These are phyloP conservation scores for Fraxinus nigra DNA, from an alignment of 305 asterid species.

Conservation along the genomic window DNA sequence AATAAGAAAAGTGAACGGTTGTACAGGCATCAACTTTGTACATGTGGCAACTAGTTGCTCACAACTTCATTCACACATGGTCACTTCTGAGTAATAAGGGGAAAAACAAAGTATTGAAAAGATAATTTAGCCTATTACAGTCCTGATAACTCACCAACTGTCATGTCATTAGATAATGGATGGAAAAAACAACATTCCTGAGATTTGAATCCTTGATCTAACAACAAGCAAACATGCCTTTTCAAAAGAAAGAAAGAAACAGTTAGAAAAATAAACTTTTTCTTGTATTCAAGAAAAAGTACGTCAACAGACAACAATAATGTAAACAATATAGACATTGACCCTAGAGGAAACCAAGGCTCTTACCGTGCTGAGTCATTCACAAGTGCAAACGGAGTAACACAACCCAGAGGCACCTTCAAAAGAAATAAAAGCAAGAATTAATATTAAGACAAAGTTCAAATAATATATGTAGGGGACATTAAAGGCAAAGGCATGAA, in stretches of 20 bases:
- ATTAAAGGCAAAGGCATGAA: slow-evolving; percentile 1
- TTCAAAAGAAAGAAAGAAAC: slow-evolving; percentile 28
- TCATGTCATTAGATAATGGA: slow-evolving; percentile 82
- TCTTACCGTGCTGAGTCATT: slow-evolving; percentile 83
- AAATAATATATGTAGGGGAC: not conserved
- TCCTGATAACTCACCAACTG: slow-evolving; percentile 52
- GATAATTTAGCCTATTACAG: not conserved
- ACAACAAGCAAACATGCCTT: slow-evolving; percentile 78
- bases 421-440: slow-evolving; percentile 23
- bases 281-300: not conserved
- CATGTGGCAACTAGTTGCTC: not conserved
- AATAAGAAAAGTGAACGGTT: not conserved
- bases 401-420: slow-evolving; percentile 86
- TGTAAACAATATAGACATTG: not conserved
- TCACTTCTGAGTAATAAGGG: not conserved
- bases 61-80: not conserved
- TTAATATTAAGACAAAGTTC: slow-evolving; percentile 15
- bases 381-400: slow-evolving; percentile 89
- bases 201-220: slow-evolving; percentile 73
- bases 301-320: not conserved
- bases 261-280: slow-evolving; percentile 6
- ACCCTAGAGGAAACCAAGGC: slow-evolving; percentile 6
- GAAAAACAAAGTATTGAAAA: not conserved
- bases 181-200: slow-evolving; percentile 80
- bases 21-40: not conserved